phyloP scores from a whole-genome alignment of 2,329 filamentous ascomycete species.

The Alternaria angustiovoidea region DNA sequence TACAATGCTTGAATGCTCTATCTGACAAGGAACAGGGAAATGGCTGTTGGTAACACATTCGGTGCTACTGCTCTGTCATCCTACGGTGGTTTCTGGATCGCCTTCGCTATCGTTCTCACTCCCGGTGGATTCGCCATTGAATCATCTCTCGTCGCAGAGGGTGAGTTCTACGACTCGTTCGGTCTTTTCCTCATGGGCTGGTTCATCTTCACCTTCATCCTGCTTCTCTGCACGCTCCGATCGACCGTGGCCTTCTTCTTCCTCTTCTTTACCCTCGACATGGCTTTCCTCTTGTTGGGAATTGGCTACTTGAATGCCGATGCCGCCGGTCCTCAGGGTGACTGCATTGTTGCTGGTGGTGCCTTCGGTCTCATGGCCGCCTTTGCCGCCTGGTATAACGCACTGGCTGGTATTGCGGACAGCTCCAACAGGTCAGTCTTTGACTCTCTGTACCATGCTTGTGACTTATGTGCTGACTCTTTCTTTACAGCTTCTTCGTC shows the following conservation, averaged over 20 bases:
- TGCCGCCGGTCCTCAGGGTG: slow-evolving; percentile 51
- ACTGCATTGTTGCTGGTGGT: slow-evolving; percentile 61
- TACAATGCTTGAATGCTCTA: neutral
- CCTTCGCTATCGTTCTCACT: slow-evolving; percentile 66
- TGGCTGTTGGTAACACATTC: slow-evolving; percentile 69
- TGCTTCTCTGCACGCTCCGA: slow-evolving; percentile 64
- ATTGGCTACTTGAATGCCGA: slow-evolving; percentile 61
- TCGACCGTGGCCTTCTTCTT: slow-evolving; percentile 67
- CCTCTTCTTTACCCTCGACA: slow-evolving; percentile 65
- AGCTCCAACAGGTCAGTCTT: slow-evolving; percentile 57
- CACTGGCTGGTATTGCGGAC: slow-evolving; percentile 64
- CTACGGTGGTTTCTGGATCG: slow-evolving; percentile 70
- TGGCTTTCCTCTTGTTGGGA: slow-evolving; percentile 67
- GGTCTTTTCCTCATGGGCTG: slow-evolving; percentile 67
- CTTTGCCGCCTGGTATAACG: slow-evolving; percentile 64
- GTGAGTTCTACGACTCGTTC: slow-evolving; percentile 61
- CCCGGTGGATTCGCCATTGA: slow-evolving; percentile 62
- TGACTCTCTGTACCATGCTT: neutral
- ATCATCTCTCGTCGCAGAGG: slow-evolving; percentile 19
- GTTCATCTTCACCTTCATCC: slow-evolving; percentile 66
- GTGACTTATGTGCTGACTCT: slow-evolving; percentile 15
- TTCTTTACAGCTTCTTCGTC: slow-evolving; percentile 78
- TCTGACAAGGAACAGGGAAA: slow-evolving; percentile 52
- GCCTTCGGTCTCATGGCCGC: slow-evolving; percentile 62
- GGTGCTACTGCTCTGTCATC: slow-evolving; percentile 68